Evolutionary conservation across 129 eudicot genomes (phyloP).

Genomic region (Gnaphalium uliginosum): DNA sequence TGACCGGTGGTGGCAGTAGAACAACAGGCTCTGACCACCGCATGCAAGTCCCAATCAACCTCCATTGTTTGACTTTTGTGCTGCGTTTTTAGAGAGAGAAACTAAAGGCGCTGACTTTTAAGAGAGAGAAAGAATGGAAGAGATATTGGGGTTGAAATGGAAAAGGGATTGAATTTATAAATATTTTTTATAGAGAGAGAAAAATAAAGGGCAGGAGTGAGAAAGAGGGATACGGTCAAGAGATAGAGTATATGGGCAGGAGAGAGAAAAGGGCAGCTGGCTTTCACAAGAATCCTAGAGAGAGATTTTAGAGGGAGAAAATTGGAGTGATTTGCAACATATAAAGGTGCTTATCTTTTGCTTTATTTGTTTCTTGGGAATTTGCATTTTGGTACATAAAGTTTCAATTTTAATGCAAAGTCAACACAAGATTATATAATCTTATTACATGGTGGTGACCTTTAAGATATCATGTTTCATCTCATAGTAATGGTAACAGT

Average conservation of each 20-base stretch:
- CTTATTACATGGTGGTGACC: not conserved
- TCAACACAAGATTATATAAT: not conserved
- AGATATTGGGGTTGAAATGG: conserved; percentile 41
- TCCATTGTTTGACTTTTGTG: conserved; percentile 46
- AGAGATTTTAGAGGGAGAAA: conserved; percentile 12
- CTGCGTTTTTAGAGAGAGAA: conserved; percentile 38
- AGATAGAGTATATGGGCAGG: conserved; percentile 25
- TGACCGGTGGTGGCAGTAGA: conserved; percentile 39
- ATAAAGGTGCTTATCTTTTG: conserved; percentile 17
- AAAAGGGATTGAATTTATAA: conserved; percentile 31
- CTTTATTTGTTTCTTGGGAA: conserved; percentile 17
- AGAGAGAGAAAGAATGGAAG: conserved; percentile 35
- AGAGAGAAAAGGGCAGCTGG: conserved; percentile 36
- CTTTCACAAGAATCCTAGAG: conserved; percentile 16
- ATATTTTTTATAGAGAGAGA: conserved; percentile 38
- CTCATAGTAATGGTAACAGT: too few species aligned
- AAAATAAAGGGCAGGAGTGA: conserved; percentile 34
- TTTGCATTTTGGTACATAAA: conserved; percentile 23
- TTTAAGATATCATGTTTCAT: too few species aligned
- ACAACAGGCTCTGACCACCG: conserved; percentile 95
- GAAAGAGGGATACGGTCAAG: conserved; percentile 26
- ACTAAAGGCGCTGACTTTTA: conserved; percentile 97
- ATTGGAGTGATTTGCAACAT: not conserved
- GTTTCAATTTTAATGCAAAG: not conserved
- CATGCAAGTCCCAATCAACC: conserved; percentile 88